These are phyloP conservation scores for Pachysandra terminalis DNA, from an alignment of 164 flowering plant species.

Conservation along the genomic window DNA sequence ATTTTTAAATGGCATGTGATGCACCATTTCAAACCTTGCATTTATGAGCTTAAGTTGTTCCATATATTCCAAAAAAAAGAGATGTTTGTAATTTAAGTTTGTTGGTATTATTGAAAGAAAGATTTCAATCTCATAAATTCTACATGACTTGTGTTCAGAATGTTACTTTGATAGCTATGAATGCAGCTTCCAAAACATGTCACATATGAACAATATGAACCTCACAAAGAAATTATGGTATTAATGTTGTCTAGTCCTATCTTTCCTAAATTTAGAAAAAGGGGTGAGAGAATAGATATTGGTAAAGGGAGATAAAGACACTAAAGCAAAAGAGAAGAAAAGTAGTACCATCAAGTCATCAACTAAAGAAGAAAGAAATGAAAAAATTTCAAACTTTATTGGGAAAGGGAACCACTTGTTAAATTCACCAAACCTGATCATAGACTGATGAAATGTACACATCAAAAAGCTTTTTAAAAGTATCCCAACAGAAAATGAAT, in stretches of 20 bases:
- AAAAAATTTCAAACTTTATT: constrained; percentile 17
- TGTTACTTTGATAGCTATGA: not conserved
- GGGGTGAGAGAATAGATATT: constrained; percentile 10
- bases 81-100: not conserved
- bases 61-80: not conserved
- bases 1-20: not conserved
- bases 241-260: constrained; percentile 29
- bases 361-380: constrained; percentile 9
- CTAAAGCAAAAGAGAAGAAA: constrained; percentile 16
- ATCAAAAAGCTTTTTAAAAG: not conserved
- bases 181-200: constrained; percentile 11
- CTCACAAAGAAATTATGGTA: constrained; percentile 21
- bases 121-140: constrained; percentile 1
- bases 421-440: not conserved
- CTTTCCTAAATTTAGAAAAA: constrained; percentile 16
- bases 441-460: not conserved
- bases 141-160: not conserved
- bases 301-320: constrained; percentile 13
- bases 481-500: not conserved
- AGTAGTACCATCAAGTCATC: constrained; percentile 4
- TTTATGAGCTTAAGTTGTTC: not conserved
- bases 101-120: not conserved
- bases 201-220: constrained; percentile 15
- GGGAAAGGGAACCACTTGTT: constrained; percentile 14
- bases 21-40: constrained; percentile 1